phyloP scores from a whole-genome alignment of 2,329 filamentous ascomycete genomes.

The Penicillium sp. region DNA sequence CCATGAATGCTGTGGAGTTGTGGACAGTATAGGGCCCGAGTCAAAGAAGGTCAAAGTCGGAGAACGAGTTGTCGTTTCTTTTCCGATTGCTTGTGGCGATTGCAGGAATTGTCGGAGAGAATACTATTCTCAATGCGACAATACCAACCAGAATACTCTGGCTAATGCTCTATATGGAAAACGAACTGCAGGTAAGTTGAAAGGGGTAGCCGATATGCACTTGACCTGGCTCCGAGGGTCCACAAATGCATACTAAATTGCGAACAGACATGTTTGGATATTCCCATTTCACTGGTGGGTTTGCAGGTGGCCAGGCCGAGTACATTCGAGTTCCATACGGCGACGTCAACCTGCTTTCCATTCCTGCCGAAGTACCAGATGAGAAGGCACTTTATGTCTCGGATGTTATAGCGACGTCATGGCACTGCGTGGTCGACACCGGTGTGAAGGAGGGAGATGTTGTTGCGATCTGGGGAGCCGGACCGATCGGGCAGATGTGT shows the following conservation, averaged over 20 bases:
- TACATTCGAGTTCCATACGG: constrained; percentile 79
- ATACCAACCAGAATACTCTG: constrained; percentile 71
- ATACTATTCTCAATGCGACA: constrained; percentile 75
- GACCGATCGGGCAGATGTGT: constrained; percentile 79
- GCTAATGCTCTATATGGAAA: constrained; percentile 76
- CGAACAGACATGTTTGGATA: constrained; percentile 64
- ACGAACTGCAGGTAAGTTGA: constrained; percentile 62
- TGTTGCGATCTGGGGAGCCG: constrained; percentile 84
- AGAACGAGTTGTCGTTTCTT: constrained; percentile 75
- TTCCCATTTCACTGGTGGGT: constrained; percentile 76
- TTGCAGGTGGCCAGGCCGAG: constrained; percentile 84
- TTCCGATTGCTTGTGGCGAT: constrained; percentile 70
- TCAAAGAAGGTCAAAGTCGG: constrained; percentile 58
- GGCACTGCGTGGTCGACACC: constrained; percentile 80
- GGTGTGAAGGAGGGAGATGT: constrained; percentile 73
- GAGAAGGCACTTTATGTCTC: constrained; percentile 81
- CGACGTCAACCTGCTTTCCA: constrained; percentile 75
- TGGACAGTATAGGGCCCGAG: constrained; percentile 56
- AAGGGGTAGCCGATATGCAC: neutral
- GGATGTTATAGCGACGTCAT: constrained; percentile 76
- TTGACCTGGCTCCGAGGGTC: neutral
- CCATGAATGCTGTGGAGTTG: constrained; percentile 55
- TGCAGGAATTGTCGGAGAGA: constrained; percentile 81
- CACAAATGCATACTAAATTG: neutral
- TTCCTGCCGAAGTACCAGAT: constrained; percentile 77